These are phyloP conservation scores for Arctostaphylos glauca DNA, from an alignment of 148 eudicot genomes.

Conservation along the genomic window DNA sequence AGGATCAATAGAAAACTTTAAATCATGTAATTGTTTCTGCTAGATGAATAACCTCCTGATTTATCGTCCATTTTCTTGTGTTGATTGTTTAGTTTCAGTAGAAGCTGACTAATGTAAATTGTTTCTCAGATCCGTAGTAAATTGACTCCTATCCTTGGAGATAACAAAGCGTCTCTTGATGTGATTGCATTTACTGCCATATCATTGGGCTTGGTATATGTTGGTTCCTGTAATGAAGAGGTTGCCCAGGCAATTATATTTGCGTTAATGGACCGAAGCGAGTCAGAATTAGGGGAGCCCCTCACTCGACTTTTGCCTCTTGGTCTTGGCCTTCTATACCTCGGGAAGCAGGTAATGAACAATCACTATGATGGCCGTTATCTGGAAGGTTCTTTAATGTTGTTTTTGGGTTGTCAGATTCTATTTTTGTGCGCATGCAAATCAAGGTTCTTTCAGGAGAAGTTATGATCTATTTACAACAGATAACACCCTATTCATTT, in stretches of 20 bases:
- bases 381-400: not conserved
- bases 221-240: constrained; percentile 89
- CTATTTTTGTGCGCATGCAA: not conserved
- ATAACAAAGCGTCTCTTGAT: constrained; percentile 73
- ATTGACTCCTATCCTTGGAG: constrained; percentile 72
- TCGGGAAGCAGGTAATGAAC: constrained; percentile 81
- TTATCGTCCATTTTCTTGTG: not conserved
- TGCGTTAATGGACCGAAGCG: constrained; percentile 80
- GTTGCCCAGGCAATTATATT: constrained; percentile 86
- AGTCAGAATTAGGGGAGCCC: constrained; percentile 79
- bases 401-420: not conserved
- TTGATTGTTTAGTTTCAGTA: not conserved
- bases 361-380: not conserved
- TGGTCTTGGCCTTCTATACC: constrained; percentile 88
- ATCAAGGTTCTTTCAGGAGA: not conserved
- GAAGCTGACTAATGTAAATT: constrained; percentile 10
- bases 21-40: not conserved
- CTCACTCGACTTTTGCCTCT: constrained; percentile 78
- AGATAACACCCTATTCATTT: not conserved
- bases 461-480: not conserved
- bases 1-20: not conserved
- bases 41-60: constrained; percentile 29
- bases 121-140: constrained; percentile 52
- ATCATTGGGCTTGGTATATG: constrained; percentile 71
- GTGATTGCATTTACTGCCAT: constrained; percentile 86